A percentile compares a stretch with the other conserved stretches of the same genome.
phyloP scores from a whole-genome alignment of 2,329 filamentous ascomycete species.

The Aureobasidium sp. region DNA sequence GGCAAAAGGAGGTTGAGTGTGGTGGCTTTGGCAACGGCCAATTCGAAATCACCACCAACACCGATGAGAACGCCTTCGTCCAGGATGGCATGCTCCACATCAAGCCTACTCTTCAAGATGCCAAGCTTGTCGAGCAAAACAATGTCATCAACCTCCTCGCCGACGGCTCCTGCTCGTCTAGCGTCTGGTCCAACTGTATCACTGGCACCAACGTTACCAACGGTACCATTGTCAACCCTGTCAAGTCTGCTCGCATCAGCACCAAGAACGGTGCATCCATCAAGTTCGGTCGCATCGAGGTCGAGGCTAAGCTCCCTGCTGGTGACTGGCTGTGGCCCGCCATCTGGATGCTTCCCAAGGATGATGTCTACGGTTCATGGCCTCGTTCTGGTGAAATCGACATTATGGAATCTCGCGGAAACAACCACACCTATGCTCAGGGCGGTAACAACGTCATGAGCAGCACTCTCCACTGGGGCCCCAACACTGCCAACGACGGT shows the following conservation, averaged over 20 bases:
- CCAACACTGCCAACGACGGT: conserved; percentile 61
- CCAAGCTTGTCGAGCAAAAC: conserved; percentile 57
- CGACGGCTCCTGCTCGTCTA: conserved; percentile 62
- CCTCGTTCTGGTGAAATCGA: conserved; percentile 78
- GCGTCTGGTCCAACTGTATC: conserved; percentile 54
- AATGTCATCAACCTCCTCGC: conserved; percentile 60
- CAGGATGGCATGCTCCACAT: conserved; percentile 64
- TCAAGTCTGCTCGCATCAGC: conserved; percentile 70
- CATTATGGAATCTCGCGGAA: conserved; percentile 72
- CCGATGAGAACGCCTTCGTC: conserved; percentile 68
- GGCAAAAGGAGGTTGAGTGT: conserved; percentile 68
- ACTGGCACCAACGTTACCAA: conserved; percentile 70
- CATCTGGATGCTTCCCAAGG: conserved; percentile 81
- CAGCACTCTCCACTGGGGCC: conserved; percentile 77
- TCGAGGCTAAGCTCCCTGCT: conserved; percentile 65
- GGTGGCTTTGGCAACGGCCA: conserved; percentile 76
- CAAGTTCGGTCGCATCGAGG: conserved; percentile 75
- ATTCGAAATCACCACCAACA: conserved; percentile 68
- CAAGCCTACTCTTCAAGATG: conserved; percentile 70
- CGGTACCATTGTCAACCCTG: conserved; percentile 67
- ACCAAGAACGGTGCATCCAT: conserved; percentile 64
- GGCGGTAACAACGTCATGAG: conserved; percentile 77
- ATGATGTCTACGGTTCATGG: conserved; percentile 68
- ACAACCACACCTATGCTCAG: conserved; percentile 68
- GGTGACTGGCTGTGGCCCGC: conserved; percentile 89